These are phyloP conservation scores for Eragrostis nindensis DNA, from an alignment of 176 grass and related monocot species.

Conservation along the genomic window DNA sequence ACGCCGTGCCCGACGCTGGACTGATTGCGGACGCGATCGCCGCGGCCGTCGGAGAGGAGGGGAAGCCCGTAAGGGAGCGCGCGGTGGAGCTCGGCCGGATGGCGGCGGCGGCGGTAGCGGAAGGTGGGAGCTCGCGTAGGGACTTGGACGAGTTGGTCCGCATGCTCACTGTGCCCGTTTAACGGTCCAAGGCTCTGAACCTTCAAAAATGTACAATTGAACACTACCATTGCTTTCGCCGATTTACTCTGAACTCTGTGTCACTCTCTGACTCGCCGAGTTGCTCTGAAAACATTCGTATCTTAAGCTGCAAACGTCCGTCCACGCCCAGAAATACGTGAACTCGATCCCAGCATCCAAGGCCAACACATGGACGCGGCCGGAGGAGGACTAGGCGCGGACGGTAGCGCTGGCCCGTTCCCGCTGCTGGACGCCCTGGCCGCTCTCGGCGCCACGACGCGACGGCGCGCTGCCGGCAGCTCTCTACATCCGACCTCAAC, in stretches of 20 bases:
- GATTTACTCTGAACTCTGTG: too few relatives aligned
- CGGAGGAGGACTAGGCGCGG: background rate
- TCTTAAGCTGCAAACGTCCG: too few relatives aligned
- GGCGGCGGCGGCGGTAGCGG: constrained; percentile 28
- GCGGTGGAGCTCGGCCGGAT: constrained; percentile 36
- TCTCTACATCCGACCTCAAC: background rate
- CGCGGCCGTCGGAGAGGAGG: constrained; percentile 3
- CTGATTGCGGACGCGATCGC: constrained; percentile 28
- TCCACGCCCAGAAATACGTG: too few relatives aligned
- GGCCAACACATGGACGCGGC: background rate
- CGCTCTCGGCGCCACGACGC: background rate
- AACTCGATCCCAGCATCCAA: too few relatives aligned
- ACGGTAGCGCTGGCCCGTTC: background rate
- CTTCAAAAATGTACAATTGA: too few relatives aligned
- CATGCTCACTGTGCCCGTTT: background rate
- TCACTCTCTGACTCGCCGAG: too few relatives aligned
- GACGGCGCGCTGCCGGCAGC: background rate
- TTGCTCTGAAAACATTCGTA: too few relatives aligned
- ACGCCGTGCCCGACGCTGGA: constrained; percentile 36
- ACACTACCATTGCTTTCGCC: too few relatives aligned
- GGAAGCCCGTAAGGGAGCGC: constrained; percentile 14
- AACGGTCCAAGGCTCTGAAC: background rate
- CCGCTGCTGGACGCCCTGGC: background rate
- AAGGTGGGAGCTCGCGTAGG: constrained; percentile 45
- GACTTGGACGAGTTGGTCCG: constrained; percentile 38